A percentile compares a stretch with the other conserved stretches of the same genome.
These are phyloP conservation scores for Candida lessepsii DNA, from an alignment of 805 yeast genomes.

Conservation along the genomic window DNA sequence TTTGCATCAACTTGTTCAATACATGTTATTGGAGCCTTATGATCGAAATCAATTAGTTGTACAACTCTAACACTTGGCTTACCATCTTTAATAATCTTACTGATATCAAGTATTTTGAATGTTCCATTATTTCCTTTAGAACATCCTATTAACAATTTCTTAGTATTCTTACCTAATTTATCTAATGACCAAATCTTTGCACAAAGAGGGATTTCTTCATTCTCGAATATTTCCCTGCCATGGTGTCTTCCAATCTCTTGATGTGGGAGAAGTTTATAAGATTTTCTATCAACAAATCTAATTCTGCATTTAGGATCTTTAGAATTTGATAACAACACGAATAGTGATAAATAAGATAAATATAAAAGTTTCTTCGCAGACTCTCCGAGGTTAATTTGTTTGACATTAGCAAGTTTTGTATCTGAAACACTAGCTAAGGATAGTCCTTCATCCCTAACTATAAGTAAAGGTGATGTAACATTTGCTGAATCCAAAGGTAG, in stretches of 20 bases:
- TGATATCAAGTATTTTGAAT: constrained; percentile 36
- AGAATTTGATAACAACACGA: constrained; percentile 32
- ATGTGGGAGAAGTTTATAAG: constrained; percentile 22
- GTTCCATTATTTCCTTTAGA: constrained; percentile 21
- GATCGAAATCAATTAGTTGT: constrained; percentile 33
- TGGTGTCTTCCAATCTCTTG: constrained; percentile 19
- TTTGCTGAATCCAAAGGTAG: constrained; percentile 4
- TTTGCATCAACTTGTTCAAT: constrained; percentile 32
- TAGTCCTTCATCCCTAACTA: constrained; percentile 38
- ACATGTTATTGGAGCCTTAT: constrained; percentile 31
- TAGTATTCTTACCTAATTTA: constrained; percentile 30
- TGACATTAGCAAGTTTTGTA: constrained; percentile 23
- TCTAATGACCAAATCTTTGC: constrained; percentile 36
- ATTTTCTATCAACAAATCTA: constrained; percentile 34
- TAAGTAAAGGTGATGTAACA: constrained; percentile 3
- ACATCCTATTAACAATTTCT: constrained; percentile 29
- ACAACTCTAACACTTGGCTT: constrained; percentile 20
- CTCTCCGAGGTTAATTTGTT: constrained; percentile 33
- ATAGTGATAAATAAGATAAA: constrained; percentile 26
- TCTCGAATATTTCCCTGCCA: constrained; percentile 10
- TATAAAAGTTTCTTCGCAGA: constrained; percentile 31
- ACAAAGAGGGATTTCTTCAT: constrained; percentile 32
- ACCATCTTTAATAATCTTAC: constrained; percentile 17
- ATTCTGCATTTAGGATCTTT: constrained; percentile 25
- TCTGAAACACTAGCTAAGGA: constrained; percentile 25